Evolutionary conservation across 371 early-diverging fungal species (phyloP).

Genomic region (Mucor piriformis): DNA sequence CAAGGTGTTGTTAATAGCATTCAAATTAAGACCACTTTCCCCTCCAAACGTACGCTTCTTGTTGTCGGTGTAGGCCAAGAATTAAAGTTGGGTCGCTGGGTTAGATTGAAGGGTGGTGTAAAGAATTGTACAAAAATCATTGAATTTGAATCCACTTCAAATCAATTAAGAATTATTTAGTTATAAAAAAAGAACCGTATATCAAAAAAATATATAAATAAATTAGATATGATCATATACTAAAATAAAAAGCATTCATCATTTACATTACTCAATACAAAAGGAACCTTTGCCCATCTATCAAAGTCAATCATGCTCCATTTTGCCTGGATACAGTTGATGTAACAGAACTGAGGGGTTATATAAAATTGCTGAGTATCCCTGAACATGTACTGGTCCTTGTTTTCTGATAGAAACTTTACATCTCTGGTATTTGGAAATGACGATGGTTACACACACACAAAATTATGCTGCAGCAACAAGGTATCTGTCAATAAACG

Average conservation of each 20-base stretch:
- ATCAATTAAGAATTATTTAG: constrained; percentile 19
- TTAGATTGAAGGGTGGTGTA: constrained; percentile 61
- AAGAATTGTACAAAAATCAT: constrained; percentile 69
- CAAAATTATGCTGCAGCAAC: no score
- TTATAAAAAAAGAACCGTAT: not conserved
- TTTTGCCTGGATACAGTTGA: no score
- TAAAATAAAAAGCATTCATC: constrained; percentile 1
- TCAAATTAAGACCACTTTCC: constrained; percentile 52
- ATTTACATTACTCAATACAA: not conserved
- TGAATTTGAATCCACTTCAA: constrained; percentile 35
- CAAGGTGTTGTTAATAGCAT: constrained; percentile 59
- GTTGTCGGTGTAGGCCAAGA: constrained; percentile 87
- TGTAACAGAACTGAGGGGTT: no score
- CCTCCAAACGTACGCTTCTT: constrained; percentile 61
- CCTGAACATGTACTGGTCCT: no score
- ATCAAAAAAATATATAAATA: not conserved
- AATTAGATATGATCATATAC: not conserved
- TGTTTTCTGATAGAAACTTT: no score
- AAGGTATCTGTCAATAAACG: no score
- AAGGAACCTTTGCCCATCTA: no score
- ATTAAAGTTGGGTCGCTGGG: constrained; percentile 91
- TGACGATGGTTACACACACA: no score
- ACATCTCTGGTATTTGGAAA: no score
- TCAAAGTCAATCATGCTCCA: no score
- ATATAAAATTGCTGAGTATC: no score